Base-by-base conservation (phyloP, 176 grass and related monocot species). In the Paspalum vaginatum region DNA sequence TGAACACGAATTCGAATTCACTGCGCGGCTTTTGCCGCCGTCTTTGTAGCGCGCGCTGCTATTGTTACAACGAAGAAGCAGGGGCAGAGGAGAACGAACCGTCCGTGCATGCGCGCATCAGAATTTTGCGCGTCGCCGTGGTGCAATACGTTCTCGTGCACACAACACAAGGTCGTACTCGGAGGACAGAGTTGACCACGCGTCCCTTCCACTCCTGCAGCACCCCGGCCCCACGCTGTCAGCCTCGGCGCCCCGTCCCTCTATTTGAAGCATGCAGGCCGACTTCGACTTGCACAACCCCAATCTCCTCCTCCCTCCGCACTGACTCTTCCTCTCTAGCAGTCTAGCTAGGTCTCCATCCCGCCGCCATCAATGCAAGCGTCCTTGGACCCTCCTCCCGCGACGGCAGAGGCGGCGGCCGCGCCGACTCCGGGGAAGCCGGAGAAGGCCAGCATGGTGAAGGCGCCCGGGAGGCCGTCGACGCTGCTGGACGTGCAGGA, bases 401-500 rank as follows among this genome's bases (percentile, higher is more conserved):
- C 0, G 32, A 63, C 80, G 76, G 44, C 20, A 0, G 58, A 27
- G 8, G 27, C 25, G 4, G 49, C 7, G 8, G 16, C 63, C 18
- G 63, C 10, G 63, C 22, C 73, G 38, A n/a, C 14, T 75, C 8
- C 16, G n/a, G 46, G 8, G 72, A 74, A 61, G n/a, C 25, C 49
- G 50, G 58, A 76, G 39, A 76, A 61, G 74, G 42, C 17, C 5
- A 10, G 8, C 2, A 21, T 32, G 32, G 32, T 32, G 32, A 65
- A 58, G 32, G 37, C 47, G 58, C n/a, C n/a, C n/a, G 61, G 25
- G 15, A 54, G 20, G 38, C n/a, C 87, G 20, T 70, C 86, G 44
- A 83, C 85, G 82, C 85, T 93, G 57, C 83, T 91, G 5, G 88
- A 93, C 79, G n/a, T 93, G 42, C 74, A 93, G 63, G 90, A 97